These are phyloP conservation scores for Pholiota adiposa DNA, from an alignment of 1,284 basidiomycete species.

Conservation along the genomic window DNA sequence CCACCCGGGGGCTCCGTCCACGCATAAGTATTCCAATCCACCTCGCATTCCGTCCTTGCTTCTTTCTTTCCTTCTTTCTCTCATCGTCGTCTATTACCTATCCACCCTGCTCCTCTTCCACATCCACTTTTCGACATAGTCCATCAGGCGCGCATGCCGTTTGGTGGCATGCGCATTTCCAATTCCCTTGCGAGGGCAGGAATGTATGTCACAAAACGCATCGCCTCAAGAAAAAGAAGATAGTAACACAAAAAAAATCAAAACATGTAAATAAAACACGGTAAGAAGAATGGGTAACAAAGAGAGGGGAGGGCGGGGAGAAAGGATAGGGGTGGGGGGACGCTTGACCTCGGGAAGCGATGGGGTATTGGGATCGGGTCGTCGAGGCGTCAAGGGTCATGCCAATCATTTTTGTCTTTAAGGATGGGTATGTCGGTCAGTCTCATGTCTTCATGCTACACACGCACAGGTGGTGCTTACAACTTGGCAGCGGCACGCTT, in stretches of 20 bases:
- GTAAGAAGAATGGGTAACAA: background rate
- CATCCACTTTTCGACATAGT: background rate
- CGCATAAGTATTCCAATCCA: background rate
- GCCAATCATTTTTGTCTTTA: slow-evolving; percentile 6
- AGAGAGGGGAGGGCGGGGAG: background rate
- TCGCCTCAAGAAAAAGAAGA: background rate
- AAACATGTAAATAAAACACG: background rate
- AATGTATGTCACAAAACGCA: background rate
- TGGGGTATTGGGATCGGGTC: background rate
- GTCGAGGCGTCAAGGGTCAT: background rate
- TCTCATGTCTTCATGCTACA: background rate
- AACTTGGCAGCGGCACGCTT: slow-evolving; percentile 15
- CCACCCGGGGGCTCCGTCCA: background rate
- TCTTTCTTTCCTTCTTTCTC: background rate
- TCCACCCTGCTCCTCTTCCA: background rate
- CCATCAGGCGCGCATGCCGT: background rate
- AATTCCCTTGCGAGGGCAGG: background rate
- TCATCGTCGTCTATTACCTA: background rate
- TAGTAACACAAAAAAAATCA: background rate
- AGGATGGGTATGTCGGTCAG: background rate
- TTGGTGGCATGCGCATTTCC: background rate
- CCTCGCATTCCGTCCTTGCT: background rate
- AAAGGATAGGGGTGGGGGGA: background rate
- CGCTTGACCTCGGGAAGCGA: background rate
- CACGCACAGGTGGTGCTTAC: slow-evolving; percentile 2